Evolutionary conservation across 768 basidiomycete species (phyloP).

Genomic region (Lentinula aciculospora): DNA sequence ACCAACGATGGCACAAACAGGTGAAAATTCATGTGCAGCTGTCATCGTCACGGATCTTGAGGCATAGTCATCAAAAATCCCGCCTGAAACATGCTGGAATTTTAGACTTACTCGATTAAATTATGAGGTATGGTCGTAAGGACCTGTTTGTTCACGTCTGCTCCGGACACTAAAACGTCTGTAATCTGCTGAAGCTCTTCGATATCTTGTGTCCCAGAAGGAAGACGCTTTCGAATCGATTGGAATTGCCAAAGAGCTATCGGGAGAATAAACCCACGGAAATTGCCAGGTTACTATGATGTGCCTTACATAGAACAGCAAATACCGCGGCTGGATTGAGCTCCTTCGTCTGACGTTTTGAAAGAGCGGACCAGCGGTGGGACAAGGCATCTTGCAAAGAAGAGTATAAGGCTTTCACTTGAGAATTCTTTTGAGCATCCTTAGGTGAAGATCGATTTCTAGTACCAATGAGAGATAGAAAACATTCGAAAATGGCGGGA

Average conservation of each 20-base stretch:
- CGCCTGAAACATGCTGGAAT: conserved; percentile 3
- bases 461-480: conserved; percentile 6
- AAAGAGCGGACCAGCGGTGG: conserved; percentile 65
- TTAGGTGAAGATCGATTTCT: conserved; percentile 63
- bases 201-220: conserved; percentile 39
- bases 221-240: conserved; percentile 52
- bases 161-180: conserved; percentile 51
- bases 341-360: conserved; percentile 75
- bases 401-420: conserved; percentile 57
- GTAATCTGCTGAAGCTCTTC: conserved; percentile 61
- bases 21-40: conserved; percentile 84
- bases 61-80: conserved; percentile 7
- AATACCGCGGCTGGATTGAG: conserved; percentile 74
- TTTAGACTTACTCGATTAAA: conserved; percentile 52
- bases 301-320: conserved; percentile 56
- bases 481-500: conserved; percentile 8
- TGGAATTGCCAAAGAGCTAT: conserved; percentile 85
- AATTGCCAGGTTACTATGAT: conserved; percentile 5
- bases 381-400: conserved; percentile 57
- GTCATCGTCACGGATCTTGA: conserved; percentile 61
- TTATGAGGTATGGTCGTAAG: conserved; percentile 50
- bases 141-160: conserved; percentile 68
- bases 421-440: conserved; percentile 54
- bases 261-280: background rate
- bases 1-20: conserved; percentile 91